phyloP scores from a whole-genome alignment of 208 protist species.

The Leishmania amazonensis region DNA sequence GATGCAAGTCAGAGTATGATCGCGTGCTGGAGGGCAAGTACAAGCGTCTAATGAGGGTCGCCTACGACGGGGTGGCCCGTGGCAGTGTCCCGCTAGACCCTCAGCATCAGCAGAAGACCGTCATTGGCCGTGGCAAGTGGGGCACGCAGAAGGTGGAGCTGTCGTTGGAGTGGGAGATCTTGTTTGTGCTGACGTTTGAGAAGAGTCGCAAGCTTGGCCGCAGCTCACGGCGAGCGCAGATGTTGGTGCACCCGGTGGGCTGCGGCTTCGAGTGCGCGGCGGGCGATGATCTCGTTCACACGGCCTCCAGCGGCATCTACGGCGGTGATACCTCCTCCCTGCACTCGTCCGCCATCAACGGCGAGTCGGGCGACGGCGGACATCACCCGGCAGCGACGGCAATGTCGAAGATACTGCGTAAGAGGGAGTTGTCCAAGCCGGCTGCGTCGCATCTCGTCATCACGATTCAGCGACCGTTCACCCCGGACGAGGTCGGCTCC shows the following conservation, averaged over 20 bases:
- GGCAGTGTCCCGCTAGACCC: constrained; percentile 69
- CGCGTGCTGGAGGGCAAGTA: constrained; percentile 50
- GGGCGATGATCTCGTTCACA: constrained; percentile 24
- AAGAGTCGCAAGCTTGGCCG: constrained; percentile 48
- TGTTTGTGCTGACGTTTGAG: constrained; percentile 82
- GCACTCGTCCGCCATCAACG: constrained; percentile 26
- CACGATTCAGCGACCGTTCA: constrained; percentile 42
- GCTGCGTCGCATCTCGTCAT: constrained; percentile 47
- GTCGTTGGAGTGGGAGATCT: constrained; percentile 79
- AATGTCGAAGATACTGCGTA: constrained; percentile 11
- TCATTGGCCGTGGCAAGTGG: constrained; percentile 71
- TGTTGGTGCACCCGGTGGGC: constrained; percentile 82
- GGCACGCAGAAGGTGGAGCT: constrained; percentile 65
- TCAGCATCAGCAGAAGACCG: constrained; percentile 44
- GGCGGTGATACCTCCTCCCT: constrained; percentile 16
- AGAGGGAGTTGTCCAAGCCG: constrained; percentile 17
- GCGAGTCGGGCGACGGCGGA: constrained; percentile 19
- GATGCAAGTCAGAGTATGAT: constrained; percentile 37
- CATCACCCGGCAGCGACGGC: constrained; percentile 9
- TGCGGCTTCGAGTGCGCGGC: constrained; percentile 52
- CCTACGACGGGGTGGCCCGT: constrained; percentile 65
- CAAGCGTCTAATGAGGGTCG: constrained; percentile 66
- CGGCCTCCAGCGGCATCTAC: neutral
- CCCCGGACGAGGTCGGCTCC: constrained; percentile 57
- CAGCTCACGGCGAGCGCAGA: constrained; percentile 44